Conservation (phyloP, 495 filamentous ascomycete genomes). For the Hypoxylon intermedium region DNA sequence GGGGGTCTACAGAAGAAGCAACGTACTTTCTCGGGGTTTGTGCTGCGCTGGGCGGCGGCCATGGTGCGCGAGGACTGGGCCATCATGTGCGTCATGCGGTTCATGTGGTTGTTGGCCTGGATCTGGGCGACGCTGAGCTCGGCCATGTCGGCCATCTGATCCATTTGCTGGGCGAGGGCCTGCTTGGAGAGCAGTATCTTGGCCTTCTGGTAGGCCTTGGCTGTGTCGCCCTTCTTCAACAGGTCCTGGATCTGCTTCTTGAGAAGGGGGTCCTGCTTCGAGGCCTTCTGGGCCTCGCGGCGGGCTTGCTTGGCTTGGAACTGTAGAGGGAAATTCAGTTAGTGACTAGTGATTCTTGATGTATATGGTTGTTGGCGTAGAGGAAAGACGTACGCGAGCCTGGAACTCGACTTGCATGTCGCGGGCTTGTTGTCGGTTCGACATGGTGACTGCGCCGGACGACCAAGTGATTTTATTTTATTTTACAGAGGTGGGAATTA, state of each 20-base stretch:
- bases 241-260: conserved; percentile 85
- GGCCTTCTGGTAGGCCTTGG: conserved; percentile 83
- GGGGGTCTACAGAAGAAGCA: too few relatives aligned
- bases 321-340: conserved; percentile 47
- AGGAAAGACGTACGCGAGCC: conserved; percentile 49
- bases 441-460: conserved; percentile 50
- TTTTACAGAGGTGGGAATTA: too few relatives aligned
- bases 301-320: conserved; percentile 87
- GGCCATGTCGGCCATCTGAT: conserved; percentile 62
- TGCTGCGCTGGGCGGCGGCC: conserved; percentile 74
- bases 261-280: conserved; percentile 80
- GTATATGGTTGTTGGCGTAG: conserved; percentile 43
- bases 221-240: conserved; percentile 74
- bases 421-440: conserved; percentile 58
- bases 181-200: conserved; percentile 64
- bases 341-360: conserved; percentile 43
- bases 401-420: conserved; percentile 63
- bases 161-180: conserved; percentile 61
- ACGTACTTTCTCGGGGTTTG: conserved; percentile 72
- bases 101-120: conserved; percentile 63
- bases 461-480: too few relatives aligned
- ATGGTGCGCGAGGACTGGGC: conserved; percentile 57
- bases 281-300: conserved; percentile 78
- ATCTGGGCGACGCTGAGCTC: conserved; percentile 59
- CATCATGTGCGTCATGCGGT: conserved; percentile 63